Evolutionary conservation across 176 grass and related monocot genomes (phyloP).

Genomic region (Alloteropsis semialata): DNA sequence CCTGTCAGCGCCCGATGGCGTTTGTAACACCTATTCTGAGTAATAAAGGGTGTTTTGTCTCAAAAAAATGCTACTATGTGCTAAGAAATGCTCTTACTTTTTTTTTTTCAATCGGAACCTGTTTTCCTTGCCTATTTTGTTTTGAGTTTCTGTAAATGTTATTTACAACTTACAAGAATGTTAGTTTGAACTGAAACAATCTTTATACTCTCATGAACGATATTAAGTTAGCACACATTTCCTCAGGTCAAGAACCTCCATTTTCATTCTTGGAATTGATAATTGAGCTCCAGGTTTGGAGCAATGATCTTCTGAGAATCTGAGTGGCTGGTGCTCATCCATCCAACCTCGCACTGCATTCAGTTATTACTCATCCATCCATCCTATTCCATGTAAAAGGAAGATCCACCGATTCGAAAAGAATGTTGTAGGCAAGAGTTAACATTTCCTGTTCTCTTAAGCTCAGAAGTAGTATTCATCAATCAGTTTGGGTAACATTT

Average conservation of each 20-base stretch:
- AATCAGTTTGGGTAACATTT: constrained; percentile 19
- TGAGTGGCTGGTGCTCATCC: not conserved
- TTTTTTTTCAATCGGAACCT: not conserved
- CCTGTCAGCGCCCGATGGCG: no score
- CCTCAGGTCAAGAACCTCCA: not conserved
- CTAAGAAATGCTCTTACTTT: no score
- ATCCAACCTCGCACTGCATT: not conserved
- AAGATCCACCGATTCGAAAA: not conserved
- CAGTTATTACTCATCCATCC: not conserved
- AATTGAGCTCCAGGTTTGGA: not conserved
- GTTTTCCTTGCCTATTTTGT: not conserved
- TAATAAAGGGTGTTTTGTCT: no score
- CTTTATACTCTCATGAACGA: not conserved
- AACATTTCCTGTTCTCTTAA: not conserved
- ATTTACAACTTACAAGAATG: not conserved
- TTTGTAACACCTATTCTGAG: no score
- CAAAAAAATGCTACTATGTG: no score
- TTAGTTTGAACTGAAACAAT: not conserved
- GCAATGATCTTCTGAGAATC: not conserved
- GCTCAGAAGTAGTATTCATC: not conserved
- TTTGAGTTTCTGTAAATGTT: not conserved
- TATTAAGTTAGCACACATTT: not conserved
- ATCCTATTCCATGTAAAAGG: not conserved
- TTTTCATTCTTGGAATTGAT: not conserved
- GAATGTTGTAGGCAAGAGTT: not conserved